phyloP scores from a whole-genome alignment of 768 basidiomycete genomes.

The Naganishia onofrii region DNA sequence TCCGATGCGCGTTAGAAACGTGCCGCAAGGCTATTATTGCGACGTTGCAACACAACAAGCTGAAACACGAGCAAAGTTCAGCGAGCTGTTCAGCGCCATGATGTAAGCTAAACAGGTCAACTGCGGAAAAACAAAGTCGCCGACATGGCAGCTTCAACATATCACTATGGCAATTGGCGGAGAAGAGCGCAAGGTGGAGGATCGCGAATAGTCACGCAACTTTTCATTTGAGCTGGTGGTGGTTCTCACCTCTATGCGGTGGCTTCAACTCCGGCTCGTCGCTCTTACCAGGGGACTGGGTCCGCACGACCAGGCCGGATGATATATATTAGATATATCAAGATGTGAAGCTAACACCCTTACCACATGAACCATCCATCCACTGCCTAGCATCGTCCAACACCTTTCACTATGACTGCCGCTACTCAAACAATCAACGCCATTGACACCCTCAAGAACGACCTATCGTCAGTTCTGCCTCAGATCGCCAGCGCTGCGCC shows the following conservation, averaged over 20 bases:
- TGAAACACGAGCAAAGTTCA: not conserved
- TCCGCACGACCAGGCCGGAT: too few species aligned
- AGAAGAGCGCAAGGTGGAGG: not conserved
- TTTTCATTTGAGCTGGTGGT: not conserved
- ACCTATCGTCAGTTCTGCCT: not conserved
- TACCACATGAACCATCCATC: too few species aligned
- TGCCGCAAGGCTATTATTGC: not conserved
- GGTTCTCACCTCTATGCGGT: too few species aligned
- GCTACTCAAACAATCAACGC: not conserved
- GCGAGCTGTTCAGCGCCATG: not conserved
- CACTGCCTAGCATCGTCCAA: not conserved
- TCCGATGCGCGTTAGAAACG: not conserved
- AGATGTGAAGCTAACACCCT: not conserved
- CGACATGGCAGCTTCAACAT: too few species aligned
- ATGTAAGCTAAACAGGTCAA: too few species aligned
- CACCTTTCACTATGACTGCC: not conserved
- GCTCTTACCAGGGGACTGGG: too few species aligned
- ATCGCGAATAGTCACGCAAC: not conserved
- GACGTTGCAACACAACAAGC: not conserved
- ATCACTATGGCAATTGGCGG: not conserved
- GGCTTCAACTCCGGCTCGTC: too few species aligned
- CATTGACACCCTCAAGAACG: conserved; percentile 1
- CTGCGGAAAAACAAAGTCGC: not conserved
- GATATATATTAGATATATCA: not conserved
- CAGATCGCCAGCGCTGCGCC: not conserved